These are phyloP conservation scores for Coemansia sp. DNA, from an alignment of 192 early-diverging fungal genomes.

Conservation along the genomic window DNA sequence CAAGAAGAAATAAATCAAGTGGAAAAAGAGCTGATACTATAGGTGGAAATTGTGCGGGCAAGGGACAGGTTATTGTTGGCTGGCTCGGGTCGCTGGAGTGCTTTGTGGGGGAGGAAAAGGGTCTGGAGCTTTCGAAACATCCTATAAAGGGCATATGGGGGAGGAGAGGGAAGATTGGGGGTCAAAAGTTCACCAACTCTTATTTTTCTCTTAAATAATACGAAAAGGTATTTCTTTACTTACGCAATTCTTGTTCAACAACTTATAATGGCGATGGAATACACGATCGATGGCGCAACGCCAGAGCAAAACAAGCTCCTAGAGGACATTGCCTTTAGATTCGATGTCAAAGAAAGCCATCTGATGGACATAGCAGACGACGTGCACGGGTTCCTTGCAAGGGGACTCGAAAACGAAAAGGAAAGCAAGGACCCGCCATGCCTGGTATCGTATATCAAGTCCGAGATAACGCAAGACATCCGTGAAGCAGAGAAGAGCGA, in stretches of 20 bases:
- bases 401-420: conserved; percentile 8
- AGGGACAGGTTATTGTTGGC: too few relatives aligned
- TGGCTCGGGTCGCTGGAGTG: too few relatives aligned
- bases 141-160: too few relatives aligned
- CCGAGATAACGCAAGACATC: conserved; percentile 21
- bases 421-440: conserved; percentile 17
- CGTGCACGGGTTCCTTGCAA: conserved; percentile 15
- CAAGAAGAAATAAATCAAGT: too few relatives aligned
- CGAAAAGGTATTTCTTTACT: neutral
- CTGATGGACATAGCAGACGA: conserved; percentile 22
- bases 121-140: too few relatives aligned
- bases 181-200: neutral
- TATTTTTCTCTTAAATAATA: neutral
- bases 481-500: conserved; percentile 9
- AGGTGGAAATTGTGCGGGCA: too few relatives aligned
- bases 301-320: conserved; percentile 36
- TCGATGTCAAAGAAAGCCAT: conserved; percentile 15
- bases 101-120: too few relatives aligned
- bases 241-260: too few relatives aligned
- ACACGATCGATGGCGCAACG: conserved; percentile 21
- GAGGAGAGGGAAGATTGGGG: too few relatives aligned
- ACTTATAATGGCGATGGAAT: conserved; percentile 17
- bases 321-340: conserved; percentile 19
- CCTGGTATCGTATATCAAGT: conserved; percentile 27
- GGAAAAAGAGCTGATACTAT: too few relatives aligned